Evolutionary conservation across 2,329 filamentous ascomycete genomes (phyloP).

Genomic region (Fusarium hainanense): DNA sequence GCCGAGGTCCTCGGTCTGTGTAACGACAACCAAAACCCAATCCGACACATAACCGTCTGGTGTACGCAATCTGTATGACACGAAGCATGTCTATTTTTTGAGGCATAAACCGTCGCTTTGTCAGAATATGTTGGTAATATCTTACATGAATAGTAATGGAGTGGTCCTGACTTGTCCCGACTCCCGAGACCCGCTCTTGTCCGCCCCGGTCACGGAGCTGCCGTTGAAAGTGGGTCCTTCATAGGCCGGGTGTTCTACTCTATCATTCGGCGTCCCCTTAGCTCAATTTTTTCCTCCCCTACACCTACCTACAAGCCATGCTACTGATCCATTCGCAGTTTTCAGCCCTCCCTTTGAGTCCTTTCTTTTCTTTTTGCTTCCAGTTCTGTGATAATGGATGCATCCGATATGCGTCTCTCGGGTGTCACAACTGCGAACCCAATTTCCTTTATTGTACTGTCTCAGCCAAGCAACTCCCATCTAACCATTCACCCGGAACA

Average conservation of each 20-base stretch:
- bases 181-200: slow-evolving; percentile 31
- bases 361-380: slow-evolving; percentile 12
- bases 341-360: slow-evolving; percentile 7
- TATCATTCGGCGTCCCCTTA: slow-evolving; percentile 21
- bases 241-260: slow-evolving; percentile 17
- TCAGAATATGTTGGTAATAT: slow-evolving; percentile 1
- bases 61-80: neutral
- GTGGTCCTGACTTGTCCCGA: slow-evolving; percentile 10
- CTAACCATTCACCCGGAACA: neutral
- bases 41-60: neutral
- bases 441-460: neutral
- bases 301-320: neutral
- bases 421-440: neutral
- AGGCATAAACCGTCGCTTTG: neutral
- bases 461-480: neutral
- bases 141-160: neutral
- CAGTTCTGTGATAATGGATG: slow-evolving; percentile 8
- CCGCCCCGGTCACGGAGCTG: slow-evolving; percentile 37
- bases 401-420: slow-evolving; percentile 13
- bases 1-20: slow-evolving; percentile 14
- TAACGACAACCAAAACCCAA: neutral
- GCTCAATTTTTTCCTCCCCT: slow-evolving; percentile 3
- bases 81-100: neutral
- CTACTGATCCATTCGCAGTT: neutral
- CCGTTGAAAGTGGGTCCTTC: slow-evolving; percentile 28